phyloP scores from a whole-genome alignment of 2,329 filamentous ascomycete species.

The Amauroascus niger region DNA sequence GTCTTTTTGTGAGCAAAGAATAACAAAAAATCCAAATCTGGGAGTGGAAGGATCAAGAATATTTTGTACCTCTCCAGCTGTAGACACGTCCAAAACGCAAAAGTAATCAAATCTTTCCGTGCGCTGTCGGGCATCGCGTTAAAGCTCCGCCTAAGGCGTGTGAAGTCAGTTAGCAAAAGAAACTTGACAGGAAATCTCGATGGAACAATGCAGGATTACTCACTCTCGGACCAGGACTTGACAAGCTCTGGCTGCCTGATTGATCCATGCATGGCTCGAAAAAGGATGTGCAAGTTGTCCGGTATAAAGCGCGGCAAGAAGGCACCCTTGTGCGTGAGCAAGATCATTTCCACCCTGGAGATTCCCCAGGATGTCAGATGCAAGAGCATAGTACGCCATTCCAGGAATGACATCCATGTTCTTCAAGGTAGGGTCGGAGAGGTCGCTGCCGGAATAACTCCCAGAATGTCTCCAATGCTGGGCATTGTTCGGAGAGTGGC shows the following conservation, averaged over 20 bases:
- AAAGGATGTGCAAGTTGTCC: slow-evolving; percentile 78
- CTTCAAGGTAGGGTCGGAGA: slow-evolving; percentile 29
- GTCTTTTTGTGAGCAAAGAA: neutral
- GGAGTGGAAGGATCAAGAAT: neutral
- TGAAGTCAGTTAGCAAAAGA: slow-evolving; percentile 12
- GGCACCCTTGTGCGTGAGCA: slow-evolving; percentile 71
- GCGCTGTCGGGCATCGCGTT: slow-evolving; percentile 24
- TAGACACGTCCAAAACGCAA: slow-evolving; percentile 87
- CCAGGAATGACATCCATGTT: slow-evolving; percentile 85
- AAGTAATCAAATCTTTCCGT: slow-evolving; percentile 53
- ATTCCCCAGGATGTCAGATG: slow-evolving; percentile 75
- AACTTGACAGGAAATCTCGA: neutral
- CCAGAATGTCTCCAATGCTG: slow-evolving; percentile 6
- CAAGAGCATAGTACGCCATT: slow-evolving; percentile 78
- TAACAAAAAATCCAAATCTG: neutral
- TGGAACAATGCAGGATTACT: too few relatives aligned
- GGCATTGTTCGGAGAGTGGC: slow-evolving; percentile 6
- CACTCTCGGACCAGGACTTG: slow-evolving; percentile 68
- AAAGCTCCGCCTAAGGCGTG: slow-evolving; percentile 28
- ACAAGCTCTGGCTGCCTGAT: slow-evolving; percentile 49
- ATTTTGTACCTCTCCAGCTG: slow-evolving; percentile 72
- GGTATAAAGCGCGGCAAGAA: slow-evolving; percentile 79
- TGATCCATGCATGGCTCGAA: slow-evolving; percentile 69
- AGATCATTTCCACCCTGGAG: slow-evolving; percentile 69
- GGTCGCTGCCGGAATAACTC: slow-evolving; percentile 16